Conservation (phyloP, 208 protist genomes). For the Angomonas ambiguus region DNA sequence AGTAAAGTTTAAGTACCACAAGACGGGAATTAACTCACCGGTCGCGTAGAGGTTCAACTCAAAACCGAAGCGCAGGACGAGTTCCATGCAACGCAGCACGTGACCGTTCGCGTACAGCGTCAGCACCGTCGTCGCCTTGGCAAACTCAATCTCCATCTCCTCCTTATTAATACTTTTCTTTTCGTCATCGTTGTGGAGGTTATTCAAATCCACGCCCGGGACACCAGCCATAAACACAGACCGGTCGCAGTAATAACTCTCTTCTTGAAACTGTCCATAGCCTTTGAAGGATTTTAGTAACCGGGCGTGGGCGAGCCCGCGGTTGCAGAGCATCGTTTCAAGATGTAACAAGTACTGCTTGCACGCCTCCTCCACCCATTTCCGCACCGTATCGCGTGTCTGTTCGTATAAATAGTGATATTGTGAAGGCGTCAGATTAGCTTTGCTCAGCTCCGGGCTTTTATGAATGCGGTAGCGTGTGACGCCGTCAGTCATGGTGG, state of each 20-base stretch:
- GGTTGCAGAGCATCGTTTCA: slow-evolving; percentile 86
- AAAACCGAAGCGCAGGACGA: slow-evolving; percentile 58
- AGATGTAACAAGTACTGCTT: slow-evolving; percentile 69
- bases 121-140: slow-evolving; percentile 49
- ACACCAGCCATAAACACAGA: slow-evolving; percentile 58
- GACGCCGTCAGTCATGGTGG: slow-evolving; percentile 59
- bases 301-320: slow-evolving; percentile 70
- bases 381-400: slow-evolving; percentile 52
- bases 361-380: slow-evolving; percentile 57
- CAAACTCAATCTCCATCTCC: slow-evolving; percentile 45
- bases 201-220: slow-evolving; percentile 24
- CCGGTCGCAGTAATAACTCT: slow-evolving; percentile 65
- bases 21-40: slow-evolving; percentile 61
- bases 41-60: slow-evolving; percentile 77
- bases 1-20: slow-evolving; percentile 77
- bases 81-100: slow-evolving; percentile 66
- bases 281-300: slow-evolving; percentile 66
- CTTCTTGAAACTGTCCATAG: slow-evolving; percentile 57
- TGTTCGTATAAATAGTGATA: slow-evolving; percentile 49
- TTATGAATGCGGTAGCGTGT: slow-evolving; percentile 77
- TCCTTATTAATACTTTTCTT: slow-evolving; percentile 7
- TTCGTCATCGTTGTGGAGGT: not conserved
- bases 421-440: slow-evolving; percentile 52
- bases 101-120: slow-evolving; percentile 66
- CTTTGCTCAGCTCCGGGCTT: slow-evolving; percentile 61